A percentile compares a stretch with the other conserved stretches of the same genome.
Conservation (phyloP, 1,284 basidiomycete species). For the Ustilago esculenta region DNA sequence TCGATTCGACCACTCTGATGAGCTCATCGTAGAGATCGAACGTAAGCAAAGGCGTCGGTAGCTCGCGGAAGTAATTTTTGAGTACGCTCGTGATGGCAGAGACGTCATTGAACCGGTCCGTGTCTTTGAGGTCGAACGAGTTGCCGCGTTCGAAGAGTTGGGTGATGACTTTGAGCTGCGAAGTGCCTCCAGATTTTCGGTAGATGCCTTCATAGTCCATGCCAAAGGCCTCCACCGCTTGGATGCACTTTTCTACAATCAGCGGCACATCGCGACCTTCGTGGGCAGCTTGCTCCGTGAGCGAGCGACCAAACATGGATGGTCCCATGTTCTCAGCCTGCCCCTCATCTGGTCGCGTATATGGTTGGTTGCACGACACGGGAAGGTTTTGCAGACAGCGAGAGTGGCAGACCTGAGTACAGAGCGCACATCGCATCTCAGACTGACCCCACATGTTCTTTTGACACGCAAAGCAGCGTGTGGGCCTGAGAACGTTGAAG, state of each 20-base stretch:
- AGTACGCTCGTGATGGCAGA: conserved; percentile 95
- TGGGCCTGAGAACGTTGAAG: conserved; percentile 85
- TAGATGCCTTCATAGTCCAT: conserved; percentile 95
- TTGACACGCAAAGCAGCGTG: conserved; percentile 91
- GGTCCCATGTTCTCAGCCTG: conserved; percentile 67
- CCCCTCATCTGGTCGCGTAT: conserved; percentile 49
- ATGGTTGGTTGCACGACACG: conserved; percentile 57
- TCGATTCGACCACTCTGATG: conserved; percentile 67
- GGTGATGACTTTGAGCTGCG: conserved; percentile 90
- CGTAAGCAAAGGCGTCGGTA: conserved; percentile 90
- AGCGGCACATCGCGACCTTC: conserved; percentile 82
- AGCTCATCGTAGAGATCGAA: conserved; percentile 91
- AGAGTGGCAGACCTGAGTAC: conserved; percentile 57
- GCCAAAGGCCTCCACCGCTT: conserved; percentile 66
- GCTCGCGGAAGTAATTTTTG: conserved; percentile 92
- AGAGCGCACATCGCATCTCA: conserved; percentile 78
- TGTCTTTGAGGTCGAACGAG: conserved; percentile 86
- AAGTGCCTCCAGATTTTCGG: conserved; percentile 92
- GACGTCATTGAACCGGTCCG: conserved; percentile 93
- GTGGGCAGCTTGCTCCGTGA: conserved; percentile 81
- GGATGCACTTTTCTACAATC: conserved; percentile 85
- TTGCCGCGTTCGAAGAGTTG: conserved; percentile 93
- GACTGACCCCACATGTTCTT: conserved; percentile 99
- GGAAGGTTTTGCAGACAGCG: conserved; percentile 57
- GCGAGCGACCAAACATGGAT: conserved; percentile 89